These are phyloP conservation scores for Diddensiella santjacobensis DNA, from an alignment of 805 yeast genomes.

Conservation along the genomic window DNA sequence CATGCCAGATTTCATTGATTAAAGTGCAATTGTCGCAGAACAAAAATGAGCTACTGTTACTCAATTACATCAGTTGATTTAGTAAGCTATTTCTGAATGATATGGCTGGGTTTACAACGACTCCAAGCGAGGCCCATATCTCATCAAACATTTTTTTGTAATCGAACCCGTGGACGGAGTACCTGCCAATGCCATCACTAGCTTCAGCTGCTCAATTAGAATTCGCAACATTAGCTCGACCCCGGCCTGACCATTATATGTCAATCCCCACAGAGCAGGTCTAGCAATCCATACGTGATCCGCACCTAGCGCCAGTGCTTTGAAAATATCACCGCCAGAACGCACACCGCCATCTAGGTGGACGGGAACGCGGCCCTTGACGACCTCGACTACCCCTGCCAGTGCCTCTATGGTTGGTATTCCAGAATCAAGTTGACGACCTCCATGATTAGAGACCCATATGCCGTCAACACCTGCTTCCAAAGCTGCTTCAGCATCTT, in stretches of 20 bases:
- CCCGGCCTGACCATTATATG: constrained; percentile 66
- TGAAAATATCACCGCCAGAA: constrained; percentile 61
- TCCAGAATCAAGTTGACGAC: constrained; percentile 63
- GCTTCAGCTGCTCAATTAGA: constrained; percentile 22
- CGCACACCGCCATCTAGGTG: constrained; percentile 67
- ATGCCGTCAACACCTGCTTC: constrained; percentile 61
- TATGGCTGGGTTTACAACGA: constrained; percentile 1
- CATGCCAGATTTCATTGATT: too few relatives aligned
- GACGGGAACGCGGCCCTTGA: constrained; percentile 46
- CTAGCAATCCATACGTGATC: constrained; percentile 64
- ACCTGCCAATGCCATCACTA: constrained; percentile 28
- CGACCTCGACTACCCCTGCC: constrained; percentile 46
- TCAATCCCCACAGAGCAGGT: constrained; percentile 62
- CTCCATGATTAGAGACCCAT: constrained; percentile 70
- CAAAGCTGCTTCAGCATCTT: constrained; percentile 58
- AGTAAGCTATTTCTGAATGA: too few relatives aligned
- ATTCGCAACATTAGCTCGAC: constrained; percentile 36
- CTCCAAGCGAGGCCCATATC: constrained; percentile 18
- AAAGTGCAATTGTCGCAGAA: too few relatives aligned
- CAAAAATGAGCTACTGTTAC: too few relatives aligned
- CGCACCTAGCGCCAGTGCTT: constrained; percentile 67
- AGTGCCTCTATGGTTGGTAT: constrained; percentile 62
- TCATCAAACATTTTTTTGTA: constrained; percentile 11
- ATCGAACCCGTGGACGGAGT: constrained; percentile 16
- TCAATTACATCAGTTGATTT: too few relatives aligned